These are phyloP conservation scores for Lasiodiplodia hormozganensis DNA, from an alignment of 2,329 filamentous ascomycete species.

Conservation along the genomic window DNA sequence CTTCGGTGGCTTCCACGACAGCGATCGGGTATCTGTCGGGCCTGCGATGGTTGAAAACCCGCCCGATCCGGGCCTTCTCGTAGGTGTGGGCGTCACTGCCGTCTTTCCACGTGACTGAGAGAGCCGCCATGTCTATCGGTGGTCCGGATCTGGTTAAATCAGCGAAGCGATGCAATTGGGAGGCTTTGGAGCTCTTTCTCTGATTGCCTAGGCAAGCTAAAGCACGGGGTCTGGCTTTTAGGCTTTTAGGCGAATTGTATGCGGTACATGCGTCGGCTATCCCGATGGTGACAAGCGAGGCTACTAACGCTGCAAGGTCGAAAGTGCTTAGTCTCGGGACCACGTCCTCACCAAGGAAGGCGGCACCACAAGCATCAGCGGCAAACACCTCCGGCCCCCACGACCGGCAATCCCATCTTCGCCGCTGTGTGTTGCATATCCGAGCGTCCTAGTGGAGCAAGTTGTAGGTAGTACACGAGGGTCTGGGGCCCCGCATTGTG, in stretches of 20 bases:
- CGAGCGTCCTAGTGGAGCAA: background rate
- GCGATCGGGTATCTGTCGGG: constrained; percentile 51
- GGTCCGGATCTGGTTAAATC: background rate
- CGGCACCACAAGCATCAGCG: background rate
- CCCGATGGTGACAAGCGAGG: constrained; percentile 1
- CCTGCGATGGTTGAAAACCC: constrained; percentile 56
- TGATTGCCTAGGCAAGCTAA: background rate
- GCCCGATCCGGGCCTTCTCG: constrained; percentile 47
- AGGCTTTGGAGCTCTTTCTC: background rate
- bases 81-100: constrained; percentile 35
- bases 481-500: constrained; percentile 29
- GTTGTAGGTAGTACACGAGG: background rate
- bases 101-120: constrained; percentile 33
- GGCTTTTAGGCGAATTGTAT: constrained; percentile 4
- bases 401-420: background rate
- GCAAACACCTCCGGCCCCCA: constrained; percentile 9
- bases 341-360: background rate
- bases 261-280: background rate
- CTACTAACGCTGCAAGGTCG: background rate
- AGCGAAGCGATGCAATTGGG: background rate
- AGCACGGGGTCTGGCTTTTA: constrained; percentile 7
- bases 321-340: constrained; percentile 19
- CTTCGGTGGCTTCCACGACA: constrained; percentile 48
- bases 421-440: background rate
- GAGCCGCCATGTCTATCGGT: constrained; percentile 5